Evolutionary conservation across 371 early-diverging fungal genomes (phyloP).

Genomic region (Circinella umbellata): DNA sequence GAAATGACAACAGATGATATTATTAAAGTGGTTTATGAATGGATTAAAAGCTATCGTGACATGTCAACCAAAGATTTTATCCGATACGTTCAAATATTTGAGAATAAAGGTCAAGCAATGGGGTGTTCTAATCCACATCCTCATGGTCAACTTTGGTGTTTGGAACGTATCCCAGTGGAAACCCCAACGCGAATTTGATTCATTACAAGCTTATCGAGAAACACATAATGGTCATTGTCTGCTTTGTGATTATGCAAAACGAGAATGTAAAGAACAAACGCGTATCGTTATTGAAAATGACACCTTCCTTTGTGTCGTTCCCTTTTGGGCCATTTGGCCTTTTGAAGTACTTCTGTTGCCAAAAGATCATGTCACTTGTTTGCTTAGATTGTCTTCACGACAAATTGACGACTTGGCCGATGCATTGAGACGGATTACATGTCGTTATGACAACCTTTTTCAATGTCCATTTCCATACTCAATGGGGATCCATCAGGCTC

Average conservation of each 20-base stretch:
- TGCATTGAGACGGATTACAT: conserved; percentile 73
- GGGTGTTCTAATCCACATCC: conserved; percentile 97
- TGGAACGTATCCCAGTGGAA: conserved; percentile 83
- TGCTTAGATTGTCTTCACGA: conserved; percentile 56
- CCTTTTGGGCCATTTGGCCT: conserved; percentile 97
- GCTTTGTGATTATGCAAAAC: conserved; percentile 78
- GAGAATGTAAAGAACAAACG: conserved; percentile 64
- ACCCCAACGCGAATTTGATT: conserved; percentile 68
- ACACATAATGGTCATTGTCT: conserved; percentile 61
- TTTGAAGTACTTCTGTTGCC: conserved; percentile 89
- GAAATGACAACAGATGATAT: conserved; percentile 76
- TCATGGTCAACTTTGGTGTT: conserved; percentile 91
- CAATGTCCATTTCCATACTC: conserved; percentile 93
- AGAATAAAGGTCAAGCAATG: conserved; percentile 96
- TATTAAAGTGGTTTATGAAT: conserved; percentile 70
- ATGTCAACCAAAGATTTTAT: conserved; percentile 53
- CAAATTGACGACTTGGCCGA: conserved; percentile 69
- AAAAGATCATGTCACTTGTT: conserved; percentile 64
- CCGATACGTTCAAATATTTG: conserved; percentile 91
- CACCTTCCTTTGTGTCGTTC: conserved; percentile 83
- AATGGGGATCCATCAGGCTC: conserved; percentile 92
- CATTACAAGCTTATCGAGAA: conserved; percentile 61
- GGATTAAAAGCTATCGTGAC: conserved; percentile 67
- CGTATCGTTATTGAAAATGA: conserved; percentile 83
- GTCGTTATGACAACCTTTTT: conserved; percentile 92